Percentiles rank a stretch among this genome's conserved stretches.
These are phyloP conservation scores for Tetragonia tetragonoides DNA, from an alignment of 148 eudicot genomes.

Conservation along the genomic window DNA sequence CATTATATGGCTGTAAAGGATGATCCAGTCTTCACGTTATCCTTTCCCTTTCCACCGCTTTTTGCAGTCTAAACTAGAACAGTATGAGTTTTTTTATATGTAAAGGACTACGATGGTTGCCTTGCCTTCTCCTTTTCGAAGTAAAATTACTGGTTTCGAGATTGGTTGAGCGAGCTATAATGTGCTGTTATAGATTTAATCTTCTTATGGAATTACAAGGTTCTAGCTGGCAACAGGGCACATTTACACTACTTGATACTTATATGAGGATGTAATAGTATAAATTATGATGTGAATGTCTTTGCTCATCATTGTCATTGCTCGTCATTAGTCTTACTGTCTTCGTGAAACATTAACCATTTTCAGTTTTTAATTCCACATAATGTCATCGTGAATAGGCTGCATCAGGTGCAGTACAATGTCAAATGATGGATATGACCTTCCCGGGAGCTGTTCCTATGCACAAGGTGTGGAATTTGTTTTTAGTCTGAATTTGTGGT, in stretches of 20 bases:
- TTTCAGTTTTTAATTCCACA: not conserved
- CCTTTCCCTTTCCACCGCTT: not conserved
- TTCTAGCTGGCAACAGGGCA: not conserved
- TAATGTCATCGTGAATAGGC: constrained; percentile 45
- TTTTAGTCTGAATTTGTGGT: not conserved
- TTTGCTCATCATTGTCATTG: not conserved
- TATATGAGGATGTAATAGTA: not conserved
- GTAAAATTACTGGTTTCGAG: not conserved
- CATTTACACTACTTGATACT: not conserved
- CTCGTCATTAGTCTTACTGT: not conserved
- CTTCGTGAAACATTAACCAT: not conserved
- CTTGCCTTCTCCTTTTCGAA: not conserved
- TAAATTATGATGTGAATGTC: not conserved
- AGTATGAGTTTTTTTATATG: no score
- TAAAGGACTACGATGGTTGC: not conserved
- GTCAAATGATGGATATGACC: constrained; percentile 93
- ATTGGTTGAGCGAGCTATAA: no score
- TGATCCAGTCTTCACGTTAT: not conserved
- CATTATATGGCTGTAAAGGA: not conserved
- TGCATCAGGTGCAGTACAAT: constrained; percentile 95
- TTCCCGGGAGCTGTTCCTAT: constrained; percentile 85
- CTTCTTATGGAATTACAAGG: not conserved
- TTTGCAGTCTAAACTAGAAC: not conserved
- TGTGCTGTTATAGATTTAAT: not conserved
- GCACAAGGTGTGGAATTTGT: constrained; percentile 65